phyloP scores from a whole-genome alignment of 1,139 yeast species.

The Hyphopichia buzzinii region DNA sequence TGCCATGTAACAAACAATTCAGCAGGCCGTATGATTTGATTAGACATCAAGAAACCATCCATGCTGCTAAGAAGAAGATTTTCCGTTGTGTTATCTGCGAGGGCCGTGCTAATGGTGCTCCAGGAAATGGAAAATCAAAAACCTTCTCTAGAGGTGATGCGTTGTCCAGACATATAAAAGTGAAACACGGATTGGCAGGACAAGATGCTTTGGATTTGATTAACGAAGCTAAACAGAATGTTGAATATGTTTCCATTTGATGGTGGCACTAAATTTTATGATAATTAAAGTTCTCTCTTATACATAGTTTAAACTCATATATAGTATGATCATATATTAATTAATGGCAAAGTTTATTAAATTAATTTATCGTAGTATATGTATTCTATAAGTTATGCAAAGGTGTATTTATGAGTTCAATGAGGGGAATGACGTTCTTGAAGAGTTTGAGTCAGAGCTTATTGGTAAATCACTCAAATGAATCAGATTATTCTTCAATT shows the following conservation, averaged over 20 bases:
- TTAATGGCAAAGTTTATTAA: too few species aligned
- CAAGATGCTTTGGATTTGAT: conserved; percentile 57
- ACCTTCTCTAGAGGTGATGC: conserved; percentile 52
- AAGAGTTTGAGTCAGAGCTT: neutral
- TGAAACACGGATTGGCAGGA: conserved; percentile 47
- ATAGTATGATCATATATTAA: too few species aligned
- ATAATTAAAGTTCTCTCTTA: neutral
- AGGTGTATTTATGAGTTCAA: neutral
- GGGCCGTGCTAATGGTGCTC: conserved; percentile 48
- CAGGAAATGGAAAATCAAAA: conserved; percentile 58
- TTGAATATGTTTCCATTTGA: conserved; percentile 51
- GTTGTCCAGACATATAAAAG: conserved; percentile 48
- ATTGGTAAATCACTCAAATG: neutral
- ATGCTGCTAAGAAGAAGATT: conserved; percentile 48
- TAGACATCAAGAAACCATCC: conserved; percentile 51
- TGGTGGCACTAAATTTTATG: neutral
- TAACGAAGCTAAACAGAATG: conserved; percentile 73
- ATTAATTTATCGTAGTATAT: too few species aligned
- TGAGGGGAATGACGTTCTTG: neutral
- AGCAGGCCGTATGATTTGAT: conserved; percentile 50
- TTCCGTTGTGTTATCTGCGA: conserved; percentile 51
- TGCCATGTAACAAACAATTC: conserved; percentile 44
- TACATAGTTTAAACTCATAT: too few species aligned
- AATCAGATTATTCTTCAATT: neutral
- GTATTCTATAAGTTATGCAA: neutral